A percentile compares a stretch with the other conserved stretches of the same genome.
Conservation (phyloP, 1,284 basidiomycete species). For the Sphaerobolus stellatus region DNA sequence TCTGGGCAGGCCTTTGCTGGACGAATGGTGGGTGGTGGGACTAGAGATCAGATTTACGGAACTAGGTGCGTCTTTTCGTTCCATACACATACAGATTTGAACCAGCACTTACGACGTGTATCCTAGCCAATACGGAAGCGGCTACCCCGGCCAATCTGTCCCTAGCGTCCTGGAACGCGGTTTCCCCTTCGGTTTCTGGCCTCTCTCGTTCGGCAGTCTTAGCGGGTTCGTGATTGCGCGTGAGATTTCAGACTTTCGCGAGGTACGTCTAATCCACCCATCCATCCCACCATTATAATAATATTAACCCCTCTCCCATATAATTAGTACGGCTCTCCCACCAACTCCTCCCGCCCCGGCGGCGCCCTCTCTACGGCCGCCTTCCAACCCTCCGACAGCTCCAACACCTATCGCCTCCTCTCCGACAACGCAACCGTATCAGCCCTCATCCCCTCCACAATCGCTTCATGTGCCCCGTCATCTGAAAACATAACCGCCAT, state of each 20-base stretch:
- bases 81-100: background rate
- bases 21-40: slow-evolving; percentile 41
- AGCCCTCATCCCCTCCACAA: slow-evolving; percentile 48
- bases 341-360: slow-evolving; percentile 58
- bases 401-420: slow-evolving; percentile 54
- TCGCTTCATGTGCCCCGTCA: slow-evolving; percentile 42
- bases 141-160: slow-evolving; percentile 47
- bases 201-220: slow-evolving; percentile 55
- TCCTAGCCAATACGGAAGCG: slow-evolving; percentile 54
- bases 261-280: background rate
- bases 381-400: slow-evolving; percentile 46
- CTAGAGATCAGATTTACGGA: slow-evolving; percentile 39
- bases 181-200: slow-evolving; percentile 63
- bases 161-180: slow-evolving; percentile 45
- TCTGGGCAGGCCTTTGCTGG: slow-evolving; percentile 44
- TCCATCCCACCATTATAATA: background rate
- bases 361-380: slow-evolving; percentile 51
- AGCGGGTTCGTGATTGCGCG: no score
- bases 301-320: background rate
- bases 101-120: background rate
- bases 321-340: slow-evolving; percentile 58
- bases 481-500: slow-evolving; percentile 9
- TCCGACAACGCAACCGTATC: slow-evolving; percentile 57
- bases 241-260: slow-evolving; percentile 11
- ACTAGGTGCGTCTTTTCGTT: slow-evolving; percentile 38